phyloP scores from a whole-genome alignment of 495 filamentous ascomycete species.

The Penicillium subrubescens region DNA sequence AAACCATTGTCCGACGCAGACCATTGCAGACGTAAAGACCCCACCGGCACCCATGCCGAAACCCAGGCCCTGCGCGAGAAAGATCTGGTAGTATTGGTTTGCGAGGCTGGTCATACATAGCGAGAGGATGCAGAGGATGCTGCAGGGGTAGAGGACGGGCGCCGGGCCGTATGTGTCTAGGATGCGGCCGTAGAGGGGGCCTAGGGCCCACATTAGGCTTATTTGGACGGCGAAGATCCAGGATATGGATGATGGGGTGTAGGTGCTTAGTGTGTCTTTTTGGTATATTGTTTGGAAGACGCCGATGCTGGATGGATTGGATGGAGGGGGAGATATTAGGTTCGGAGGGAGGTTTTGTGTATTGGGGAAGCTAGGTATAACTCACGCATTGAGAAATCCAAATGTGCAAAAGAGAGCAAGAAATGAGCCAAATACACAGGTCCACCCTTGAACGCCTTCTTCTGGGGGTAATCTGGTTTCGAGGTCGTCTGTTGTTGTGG shows the following conservation, averaged over 20 bases:
- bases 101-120: constrained; percentile 22
- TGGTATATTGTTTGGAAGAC: not conserved
- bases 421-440: constrained; percentile 28
- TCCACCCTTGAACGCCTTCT: constrained; percentile 32
- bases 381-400: constrained; percentile 36
- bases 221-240: constrained; percentile 2
- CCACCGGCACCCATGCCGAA: constrained; percentile 35
- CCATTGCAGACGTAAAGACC: constrained; percentile 28
- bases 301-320: not conserved
- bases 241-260: not conserved
- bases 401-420: constrained; percentile 27
- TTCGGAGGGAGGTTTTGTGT: not conserved
- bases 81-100: constrained; percentile 33
- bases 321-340: not conserved
- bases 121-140: not conserved
- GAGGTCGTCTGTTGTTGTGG: not conserved
- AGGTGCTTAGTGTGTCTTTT: not conserved
- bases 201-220: not conserved
- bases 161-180: not conserved
- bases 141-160: not conserved
- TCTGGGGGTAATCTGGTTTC: constrained; percentile 23
- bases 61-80: constrained; percentile 32
- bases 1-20: constrained; percentile 52
- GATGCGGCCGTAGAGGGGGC: not conserved
- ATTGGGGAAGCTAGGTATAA: not conserved